These are phyloP conservation scores for Sporisorium sorghi DNA, from an alignment of 1,284 basidiomycete species.

Conservation along the genomic window DNA sequence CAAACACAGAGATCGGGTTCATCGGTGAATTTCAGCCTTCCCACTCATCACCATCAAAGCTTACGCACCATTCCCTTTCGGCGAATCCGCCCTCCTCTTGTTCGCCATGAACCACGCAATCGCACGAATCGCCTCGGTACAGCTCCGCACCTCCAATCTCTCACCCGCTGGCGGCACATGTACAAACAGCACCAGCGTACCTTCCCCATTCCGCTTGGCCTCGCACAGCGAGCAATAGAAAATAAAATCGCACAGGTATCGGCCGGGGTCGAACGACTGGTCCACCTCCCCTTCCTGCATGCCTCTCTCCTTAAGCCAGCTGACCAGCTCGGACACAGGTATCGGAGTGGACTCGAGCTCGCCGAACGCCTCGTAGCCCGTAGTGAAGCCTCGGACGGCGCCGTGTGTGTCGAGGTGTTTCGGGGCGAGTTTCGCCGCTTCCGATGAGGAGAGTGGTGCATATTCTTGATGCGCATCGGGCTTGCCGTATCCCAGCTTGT, in stretches of 20 bases:
- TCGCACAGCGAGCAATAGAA: constrained; percentile 45
- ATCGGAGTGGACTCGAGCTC: constrained; percentile 16
- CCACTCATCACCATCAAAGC: not conserved
- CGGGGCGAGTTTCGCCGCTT: not conserved
- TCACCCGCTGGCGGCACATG: constrained; percentile 39
- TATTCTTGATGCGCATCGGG: constrained; percentile 19
- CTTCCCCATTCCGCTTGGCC: constrained; percentile 8
- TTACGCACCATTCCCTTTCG: not conserved
- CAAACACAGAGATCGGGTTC: not conserved
- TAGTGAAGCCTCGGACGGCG: constrained; percentile 28
- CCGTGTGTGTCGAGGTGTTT: constrained; percentile 19
- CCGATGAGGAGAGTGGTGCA: constrained; percentile 13
- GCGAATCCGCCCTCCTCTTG: too few species aligned
- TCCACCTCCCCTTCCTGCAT: constrained; percentile 15
- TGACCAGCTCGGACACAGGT: constrained; percentile 21
- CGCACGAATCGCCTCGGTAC: constrained; percentile 20
- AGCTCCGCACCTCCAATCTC: constrained; percentile 19
- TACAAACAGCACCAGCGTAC: constrained; percentile 31
- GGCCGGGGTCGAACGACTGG: constrained; percentile 34
- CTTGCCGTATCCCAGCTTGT: constrained; percentile 39
- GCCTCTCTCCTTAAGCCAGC: constrained; percentile 19
- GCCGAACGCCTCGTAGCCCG: constrained; percentile 29
- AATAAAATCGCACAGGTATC: constrained; percentile 55
- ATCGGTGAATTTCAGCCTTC: not conserved
- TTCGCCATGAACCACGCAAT: constrained; percentile 40